Percentiles rank a stretch among this genome's conserved stretches.
phyloP scores from a whole-genome alignment of 2,329 filamentous ascomycete genomes.

The Leptographium procerum region DNA sequence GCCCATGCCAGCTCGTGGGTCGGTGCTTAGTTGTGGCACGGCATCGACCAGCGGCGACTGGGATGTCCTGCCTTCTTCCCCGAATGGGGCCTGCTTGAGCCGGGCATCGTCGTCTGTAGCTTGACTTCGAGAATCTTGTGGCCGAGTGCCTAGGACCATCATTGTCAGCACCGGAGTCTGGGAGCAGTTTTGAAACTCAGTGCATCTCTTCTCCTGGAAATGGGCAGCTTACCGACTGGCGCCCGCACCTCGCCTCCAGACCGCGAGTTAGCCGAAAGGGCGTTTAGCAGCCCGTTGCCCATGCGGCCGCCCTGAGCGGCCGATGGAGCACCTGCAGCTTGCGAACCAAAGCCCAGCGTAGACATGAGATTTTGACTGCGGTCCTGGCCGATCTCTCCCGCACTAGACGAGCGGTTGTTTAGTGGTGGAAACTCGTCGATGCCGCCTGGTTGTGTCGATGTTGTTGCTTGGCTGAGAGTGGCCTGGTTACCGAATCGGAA shows the following conservation, averaged over 20 bases:
- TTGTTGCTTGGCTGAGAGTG: slow-evolving; percentile 21
- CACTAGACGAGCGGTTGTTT: slow-evolving; percentile 42
- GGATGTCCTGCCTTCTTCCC: slow-evolving; percentile 24
- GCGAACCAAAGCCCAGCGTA: slow-evolving; percentile 40
- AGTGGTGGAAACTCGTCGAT: slow-evolving; percentile 53
- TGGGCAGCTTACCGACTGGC: slow-evolving; percentile 28
- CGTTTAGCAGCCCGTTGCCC: slow-evolving; percentile 52
- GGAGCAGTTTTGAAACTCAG: too few relatives aligned
- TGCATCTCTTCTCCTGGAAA: not conserved
- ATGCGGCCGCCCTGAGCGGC: slow-evolving; percentile 24
- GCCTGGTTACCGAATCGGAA: slow-evolving; percentile 44
- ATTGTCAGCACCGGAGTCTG: not conserved
- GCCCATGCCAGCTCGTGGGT: slow-evolving; percentile 30
- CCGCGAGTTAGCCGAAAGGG: slow-evolving; percentile 48
- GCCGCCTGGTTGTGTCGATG: slow-evolving; percentile 35
- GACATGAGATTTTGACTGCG: slow-evolving; percentile 40
- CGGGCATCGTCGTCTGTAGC: slow-evolving; percentile 32
- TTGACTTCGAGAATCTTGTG: slow-evolving; percentile 31
- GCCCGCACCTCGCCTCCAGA: slow-evolving; percentile 36
- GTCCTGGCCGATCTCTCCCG: slow-evolving; percentile 46
- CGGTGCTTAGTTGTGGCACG: slow-evolving; percentile 15
- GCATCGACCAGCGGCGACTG: not conserved
- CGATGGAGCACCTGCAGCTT: slow-evolving; percentile 19
- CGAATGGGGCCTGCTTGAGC: slow-evolving; percentile 32
- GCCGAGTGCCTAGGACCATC: slow-evolving; percentile 22